Percentiles rank a stretch among this genome's conserved stretches.
Evolutionary conservation across 495 filamentous ascomycete genomes (phyloP).

Genomic region (Pseudoneurospora amorphoporcata): DNA sequence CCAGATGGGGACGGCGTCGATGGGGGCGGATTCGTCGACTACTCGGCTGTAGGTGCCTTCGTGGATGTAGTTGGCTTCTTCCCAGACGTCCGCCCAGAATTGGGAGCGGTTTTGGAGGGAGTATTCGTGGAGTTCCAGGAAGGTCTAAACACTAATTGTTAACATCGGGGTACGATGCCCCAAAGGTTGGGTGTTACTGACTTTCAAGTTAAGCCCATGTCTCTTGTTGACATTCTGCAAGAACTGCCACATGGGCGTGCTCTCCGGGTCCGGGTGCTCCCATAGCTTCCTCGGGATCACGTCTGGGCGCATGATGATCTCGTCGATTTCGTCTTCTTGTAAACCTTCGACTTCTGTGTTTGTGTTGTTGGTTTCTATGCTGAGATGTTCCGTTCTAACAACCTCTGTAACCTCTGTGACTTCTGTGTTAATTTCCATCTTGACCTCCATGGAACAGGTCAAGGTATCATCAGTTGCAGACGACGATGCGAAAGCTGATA

Average conservation of each 20-base stretch:
- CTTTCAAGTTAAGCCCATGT: slow-evolving; percentile 32
- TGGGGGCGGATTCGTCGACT: slow-evolving; percentile 57
- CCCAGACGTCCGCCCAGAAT: slow-evolving; percentile 59
- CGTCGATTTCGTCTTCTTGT: neutral
- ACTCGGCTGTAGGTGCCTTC: slow-evolving; percentile 46
- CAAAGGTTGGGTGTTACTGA: slow-evolving; percentile 8
- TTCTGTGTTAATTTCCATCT: neutral
- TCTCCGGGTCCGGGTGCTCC: slow-evolving; percentile 45
- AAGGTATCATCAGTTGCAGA: neutral
- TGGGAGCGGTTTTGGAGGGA: slow-evolving; percentile 48
- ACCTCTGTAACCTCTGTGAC: neutral
- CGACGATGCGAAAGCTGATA: neutral
- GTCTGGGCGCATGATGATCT: neutral
- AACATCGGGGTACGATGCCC: neutral
- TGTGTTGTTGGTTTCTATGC: neutral
- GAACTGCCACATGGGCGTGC: slow-evolving; percentile 41
- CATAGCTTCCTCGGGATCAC: slow-evolving; percentile 6
- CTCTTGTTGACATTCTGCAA: slow-evolving; percentile 39
- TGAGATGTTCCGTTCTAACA: neutral
- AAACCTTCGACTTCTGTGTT: neutral
- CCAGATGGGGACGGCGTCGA: slow-evolving; percentile 60
- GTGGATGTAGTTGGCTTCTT: slow-evolving; percentile 48
- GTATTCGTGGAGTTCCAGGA: slow-evolving; percentile 53
- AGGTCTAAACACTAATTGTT: slow-evolving; percentile 32
- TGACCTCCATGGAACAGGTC: neutral